phyloP scores from a whole-genome alignment of 1,284 basidiomycete species.

The Rhodofomes roseus region DNA sequence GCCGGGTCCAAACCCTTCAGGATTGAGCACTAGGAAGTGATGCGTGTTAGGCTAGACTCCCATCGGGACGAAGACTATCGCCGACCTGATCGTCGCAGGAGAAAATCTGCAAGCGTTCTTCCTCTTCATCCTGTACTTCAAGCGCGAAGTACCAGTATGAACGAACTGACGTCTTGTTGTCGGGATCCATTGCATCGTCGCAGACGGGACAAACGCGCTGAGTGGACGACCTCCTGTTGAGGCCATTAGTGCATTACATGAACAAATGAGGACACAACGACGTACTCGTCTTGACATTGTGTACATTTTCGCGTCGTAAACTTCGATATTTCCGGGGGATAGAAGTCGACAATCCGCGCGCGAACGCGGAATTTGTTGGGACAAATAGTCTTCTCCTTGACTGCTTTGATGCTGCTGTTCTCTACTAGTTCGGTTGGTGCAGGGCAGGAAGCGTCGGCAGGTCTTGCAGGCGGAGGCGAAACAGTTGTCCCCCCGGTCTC shows the following conservation, averaged over 20 bases:
- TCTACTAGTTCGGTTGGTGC: background rate
- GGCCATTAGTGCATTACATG: conserved; percentile 3
- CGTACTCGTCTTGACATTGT: conserved; percentile 49
- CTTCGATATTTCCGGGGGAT: conserved; percentile 45
- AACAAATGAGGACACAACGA: conserved; percentile 2
- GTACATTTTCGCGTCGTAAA: conserved; percentile 47
- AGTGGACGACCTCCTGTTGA: conserved; percentile 38
- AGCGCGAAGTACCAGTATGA: conserved; percentile 48
- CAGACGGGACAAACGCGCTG: conserved; percentile 47
- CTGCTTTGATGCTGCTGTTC: conserved; percentile 33
- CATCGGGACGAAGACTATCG: background rate
- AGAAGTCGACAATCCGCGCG: conserved; percentile 53
- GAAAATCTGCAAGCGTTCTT: conserved; percentile 38
- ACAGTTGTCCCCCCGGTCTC: background rate
- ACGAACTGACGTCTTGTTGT: conserved; percentile 42
- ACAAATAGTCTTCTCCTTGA: conserved; percentile 30
- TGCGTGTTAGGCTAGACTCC: background rate
- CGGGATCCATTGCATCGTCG: conserved; percentile 34
- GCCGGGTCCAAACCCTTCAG: conserved; percentile 39
- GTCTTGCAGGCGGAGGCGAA: background rate
- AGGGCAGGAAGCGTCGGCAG: background rate
- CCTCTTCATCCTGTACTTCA: conserved; percentile 45
- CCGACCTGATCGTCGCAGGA: conserved; percentile 31
- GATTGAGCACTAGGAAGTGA: conserved; percentile 35
- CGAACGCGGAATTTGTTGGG: conserved; percentile 41